Base-by-base conservation (phyloP, 148 eudicot species). In the Spergularia bocconei region DNA sequence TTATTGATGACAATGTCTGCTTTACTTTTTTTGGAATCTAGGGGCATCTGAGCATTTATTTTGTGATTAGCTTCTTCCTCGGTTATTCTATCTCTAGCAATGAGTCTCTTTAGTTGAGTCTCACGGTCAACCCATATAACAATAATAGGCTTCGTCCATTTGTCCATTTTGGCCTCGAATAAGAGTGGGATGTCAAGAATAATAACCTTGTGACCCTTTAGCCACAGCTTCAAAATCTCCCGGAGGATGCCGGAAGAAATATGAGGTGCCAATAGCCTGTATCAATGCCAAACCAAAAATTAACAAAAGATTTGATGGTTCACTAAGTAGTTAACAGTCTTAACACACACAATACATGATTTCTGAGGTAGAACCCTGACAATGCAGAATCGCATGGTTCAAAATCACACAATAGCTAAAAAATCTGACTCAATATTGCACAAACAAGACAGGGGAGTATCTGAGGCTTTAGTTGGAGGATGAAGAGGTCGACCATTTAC, bases 141-240 rank as follows among this genome's bases (percentile, higher is more conserved):
- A 62, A 95, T 81, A 39, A 83, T 82, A 19, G 94, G 99, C 62
- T 86, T 87, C 38, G 97, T 88, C 99, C 99, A 95, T 74, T 81
- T 91, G 79, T 90, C 96, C 84, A 95, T 87, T 79, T 92, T 95
- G 72, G 88, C 96, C 83, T 95, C 99, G 57, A 92, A 95, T 82
- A 95, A 69, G 67, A 95, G 83, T 56, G 99, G 99, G 69, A 92
- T 79, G 74, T 95, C 99, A 36, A 92, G 91, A 73, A 92, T 85
- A 63, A 95, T 92, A 38, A 88, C 82, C 74, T 84, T 85, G 74
- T 73, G 78, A 17, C 99, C 96, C 85, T 91, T 95, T 73, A 88
- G 58, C 99, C 99, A 95, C 63, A 92, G 68, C 85, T 92, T 95
- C 74, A 89, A 7, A 41, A 91, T 85, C 79, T 92, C 91, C 73